Evolutionary conservation across 2,329 filamentous ascomycete genomes (phyloP).

Genomic region (Aspergillus fischeri): DNA sequence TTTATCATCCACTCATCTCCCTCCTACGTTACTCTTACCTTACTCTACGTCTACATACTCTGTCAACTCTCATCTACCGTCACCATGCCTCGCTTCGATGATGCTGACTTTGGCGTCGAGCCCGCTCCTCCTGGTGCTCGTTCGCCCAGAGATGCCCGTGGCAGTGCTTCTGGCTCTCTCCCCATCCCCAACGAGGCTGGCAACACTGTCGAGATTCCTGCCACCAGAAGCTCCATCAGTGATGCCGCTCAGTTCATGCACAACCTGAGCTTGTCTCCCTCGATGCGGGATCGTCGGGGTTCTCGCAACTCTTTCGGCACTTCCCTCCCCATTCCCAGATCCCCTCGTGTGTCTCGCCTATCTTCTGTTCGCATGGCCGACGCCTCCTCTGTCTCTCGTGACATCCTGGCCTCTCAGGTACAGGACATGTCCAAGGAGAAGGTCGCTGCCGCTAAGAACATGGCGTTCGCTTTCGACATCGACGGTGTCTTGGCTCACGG

Average conservation of each 20-base stretch:
- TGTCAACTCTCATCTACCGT: conserved; percentile 1
- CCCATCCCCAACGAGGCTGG: conserved; percentile 43
- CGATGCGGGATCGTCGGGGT: conserved; percentile 61
- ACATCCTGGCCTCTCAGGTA: conserved; percentile 66
- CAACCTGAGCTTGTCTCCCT: conserved; percentile 64
- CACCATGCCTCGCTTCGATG: conserved; percentile 60
- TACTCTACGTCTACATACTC: too few relatives aligned
- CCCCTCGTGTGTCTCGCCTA: conserved; percentile 64
- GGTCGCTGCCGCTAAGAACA: conserved; percentile 68
- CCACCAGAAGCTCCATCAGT: conserved; percentile 63
- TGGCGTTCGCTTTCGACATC: conserved; percentile 69
- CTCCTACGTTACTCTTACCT: not conserved
- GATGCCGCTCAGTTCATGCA: conserved; percentile 69
- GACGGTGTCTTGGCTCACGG: conserved; percentile 73
- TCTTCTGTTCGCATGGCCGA: conserved; percentile 57
- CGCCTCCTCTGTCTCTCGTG: conserved; percentile 52
- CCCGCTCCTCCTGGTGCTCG: conserved; percentile 21
- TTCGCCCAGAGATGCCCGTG: conserved; percentile 25
- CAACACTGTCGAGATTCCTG: conserved; percentile 65
- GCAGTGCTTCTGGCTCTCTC: conserved; percentile 26
- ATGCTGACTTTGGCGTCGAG: conserved; percentile 50
- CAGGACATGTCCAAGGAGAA: conserved; percentile 65
- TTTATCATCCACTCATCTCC: not conserved
- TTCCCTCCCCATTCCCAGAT: conserved; percentile 67
- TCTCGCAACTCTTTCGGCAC: conserved; percentile 74